A percentile compares a stretch with the other conserved stretches of the same genome.
Evolutionary conservation across 2,329 filamentous ascomycete genomes (phyloP).

Genomic region (Nothomitra cinnamomea): DNA sequence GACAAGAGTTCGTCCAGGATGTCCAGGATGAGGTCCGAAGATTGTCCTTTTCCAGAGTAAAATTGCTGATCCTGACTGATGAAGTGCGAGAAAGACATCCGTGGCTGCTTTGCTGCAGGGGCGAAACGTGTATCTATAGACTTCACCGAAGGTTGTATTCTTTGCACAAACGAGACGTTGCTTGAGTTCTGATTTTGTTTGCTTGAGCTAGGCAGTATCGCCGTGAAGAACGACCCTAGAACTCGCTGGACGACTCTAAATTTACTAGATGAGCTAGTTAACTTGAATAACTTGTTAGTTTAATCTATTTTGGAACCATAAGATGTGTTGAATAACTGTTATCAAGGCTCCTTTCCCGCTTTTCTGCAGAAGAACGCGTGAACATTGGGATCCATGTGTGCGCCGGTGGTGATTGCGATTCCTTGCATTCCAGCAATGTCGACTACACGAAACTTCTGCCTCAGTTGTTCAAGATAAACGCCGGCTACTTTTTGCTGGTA

Average conservation of each 20-base stretch:
- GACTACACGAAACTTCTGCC: constrained; percentile 18
- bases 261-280: constrained; percentile 18
- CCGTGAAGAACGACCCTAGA: constrained; percentile 17
- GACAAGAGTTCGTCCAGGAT: constrained; percentile 17
- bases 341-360: constrained; percentile 13
- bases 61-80: too few species aligned
- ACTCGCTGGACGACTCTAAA: constrained; percentile 18
- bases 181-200: not conserved
- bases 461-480: constrained; percentile 19
- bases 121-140: constrained; percentile 19
- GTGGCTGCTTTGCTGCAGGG: constrained; percentile 18
- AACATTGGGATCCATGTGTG: constrained; percentile 21
- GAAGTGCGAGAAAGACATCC: constrained; percentile 19
- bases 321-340: too few species aligned
- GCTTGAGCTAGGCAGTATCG: constrained; percentile 12
- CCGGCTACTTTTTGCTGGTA: constrained; percentile 21
- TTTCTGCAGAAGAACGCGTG: constrained; percentile 15
- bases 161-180: not conserved
- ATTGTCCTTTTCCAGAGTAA: too few species aligned
- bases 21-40: constrained; percentile 14
- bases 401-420: constrained; percentile 20
- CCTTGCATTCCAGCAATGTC: constrained; percentile 18
- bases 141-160: constrained; percentile 17
- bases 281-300: constrained; percentile 15
- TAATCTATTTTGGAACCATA: too few species aligned